Evolutionary conservation across 2,329 filamentous ascomycete genomes (phyloP).

Genomic region (Onygenales sp.): DNA sequence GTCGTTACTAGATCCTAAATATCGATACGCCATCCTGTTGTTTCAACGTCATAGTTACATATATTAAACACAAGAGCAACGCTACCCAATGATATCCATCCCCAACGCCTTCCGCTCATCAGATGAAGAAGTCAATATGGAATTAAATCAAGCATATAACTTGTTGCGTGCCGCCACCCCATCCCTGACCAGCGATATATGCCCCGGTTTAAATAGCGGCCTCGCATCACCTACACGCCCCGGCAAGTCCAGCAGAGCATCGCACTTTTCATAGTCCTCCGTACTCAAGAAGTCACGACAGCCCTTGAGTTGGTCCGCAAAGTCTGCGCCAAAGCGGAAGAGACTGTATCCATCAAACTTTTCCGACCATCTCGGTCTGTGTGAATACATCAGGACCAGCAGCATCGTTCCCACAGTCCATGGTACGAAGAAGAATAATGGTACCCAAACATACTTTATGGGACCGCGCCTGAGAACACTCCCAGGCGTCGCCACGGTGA

Average conservation of each 20-base stretch:
- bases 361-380: not conserved
- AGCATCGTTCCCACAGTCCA: not conserved
- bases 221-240: not conserved
- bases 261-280: constrained; percentile 1
- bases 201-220: not conserved
- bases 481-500: not conserved
- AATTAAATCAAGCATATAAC: not conserved
- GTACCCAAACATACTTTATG: not conserved
- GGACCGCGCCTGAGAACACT: not conserved
- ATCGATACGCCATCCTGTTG: too few species aligned
- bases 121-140: not conserved
- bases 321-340: constrained; percentile 1
- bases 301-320: not conserved
- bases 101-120: too few species aligned
- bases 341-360: constrained; percentile 1
- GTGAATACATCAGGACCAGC: not conserved
- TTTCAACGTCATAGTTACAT: too few species aligned
- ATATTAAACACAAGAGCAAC: too few species aligned
- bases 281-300: not conserved
- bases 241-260: not conserved
- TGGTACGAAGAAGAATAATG: not conserved
- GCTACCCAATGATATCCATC: too few species aligned
- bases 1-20: too few species aligned
- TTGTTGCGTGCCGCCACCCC: not conserved
- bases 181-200: constrained; percentile 2